Evolutionary conservation across 306 rosid species (phyloP).

Genomic region (Cucumis hystrix): DNA sequence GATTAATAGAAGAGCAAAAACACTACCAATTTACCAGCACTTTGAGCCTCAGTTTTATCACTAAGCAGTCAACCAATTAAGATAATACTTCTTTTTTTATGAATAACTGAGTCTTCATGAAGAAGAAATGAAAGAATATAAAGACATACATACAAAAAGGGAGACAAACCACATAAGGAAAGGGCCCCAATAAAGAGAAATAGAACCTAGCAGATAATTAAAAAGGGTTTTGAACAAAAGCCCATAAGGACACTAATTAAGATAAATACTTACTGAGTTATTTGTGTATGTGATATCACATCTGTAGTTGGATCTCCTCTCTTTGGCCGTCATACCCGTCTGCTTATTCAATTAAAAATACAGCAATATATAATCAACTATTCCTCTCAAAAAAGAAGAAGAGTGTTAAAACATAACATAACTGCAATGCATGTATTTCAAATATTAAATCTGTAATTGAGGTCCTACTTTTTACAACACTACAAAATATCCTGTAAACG

Average conservation of each 20-base stretch:
- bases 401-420: background rate
- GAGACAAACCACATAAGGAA: no score
- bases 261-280: slow-evolving; percentile 57
- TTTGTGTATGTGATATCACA: slow-evolving; percentile 92
- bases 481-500: background rate
- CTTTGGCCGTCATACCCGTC: slow-evolving; percentile 65
- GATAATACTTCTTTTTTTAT: no score
- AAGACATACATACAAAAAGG: background rate
- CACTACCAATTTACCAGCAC: background rate
- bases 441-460: background rate
- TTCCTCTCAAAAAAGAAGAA: background rate
- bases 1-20: background rate
- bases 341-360: slow-evolving; percentile 24
- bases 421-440: background rate
- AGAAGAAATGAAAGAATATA: background rate
- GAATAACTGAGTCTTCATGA: no score
- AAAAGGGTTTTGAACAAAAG: no score
- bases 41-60: background rate
- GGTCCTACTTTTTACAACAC: background rate
- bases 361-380: background rate
- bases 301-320: slow-evolving; percentile 63
- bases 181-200: no score
- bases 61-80: background rate
- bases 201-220: no score
- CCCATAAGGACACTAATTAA: background rate